Percentiles rank a stretch among this genome's conserved stretches.
These are phyloP conservation scores for Neurospora sp. DNA, from an alignment of 495 filamentous ascomycete species.

Conservation along the genomic window DNA sequence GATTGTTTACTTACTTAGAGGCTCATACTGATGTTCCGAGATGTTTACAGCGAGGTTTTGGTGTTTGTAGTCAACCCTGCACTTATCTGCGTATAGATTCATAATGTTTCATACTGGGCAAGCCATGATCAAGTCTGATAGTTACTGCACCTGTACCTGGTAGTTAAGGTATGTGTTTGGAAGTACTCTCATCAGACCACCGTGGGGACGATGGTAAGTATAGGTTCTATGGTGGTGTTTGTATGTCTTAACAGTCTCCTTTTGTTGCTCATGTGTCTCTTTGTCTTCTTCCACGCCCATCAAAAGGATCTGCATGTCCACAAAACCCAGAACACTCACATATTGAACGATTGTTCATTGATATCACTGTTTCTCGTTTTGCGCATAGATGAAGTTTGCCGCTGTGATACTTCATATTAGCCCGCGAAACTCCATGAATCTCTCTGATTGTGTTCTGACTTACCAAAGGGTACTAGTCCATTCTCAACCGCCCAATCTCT, in stretches of 20 bases:
- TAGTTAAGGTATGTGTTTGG: too few relatives aligned
- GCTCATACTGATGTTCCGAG: neutral
- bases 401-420: conserved; percentile 22
- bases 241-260: neutral
- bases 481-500: conserved; percentile 54
- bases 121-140: too few relatives aligned
- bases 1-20: neutral
- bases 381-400: conserved; percentile 57
- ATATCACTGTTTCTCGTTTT: conserved; percentile 49
- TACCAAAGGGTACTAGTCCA: conserved; percentile 50
- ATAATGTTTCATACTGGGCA: too few relatives aligned
- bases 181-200: too few relatives aligned
- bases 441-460: conserved; percentile 15
- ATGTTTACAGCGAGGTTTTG: too few relatives aligned
- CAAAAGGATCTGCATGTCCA: neutral
- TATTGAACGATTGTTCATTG: neutral
- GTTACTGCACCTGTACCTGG: too few relatives aligned
- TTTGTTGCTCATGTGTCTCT: neutral
- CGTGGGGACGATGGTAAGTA: neutral
- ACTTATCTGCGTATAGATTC: too few relatives aligned
- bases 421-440: neutral
- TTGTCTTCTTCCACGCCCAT: neutral
- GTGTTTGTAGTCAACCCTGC: too few relatives aligned
- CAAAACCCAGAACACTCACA: neutral
- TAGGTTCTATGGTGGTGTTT: neutral